Base-by-base conservation (phyloP, 352 stramenopile genomes). In the Globisporangium apiculatum region DNA sequence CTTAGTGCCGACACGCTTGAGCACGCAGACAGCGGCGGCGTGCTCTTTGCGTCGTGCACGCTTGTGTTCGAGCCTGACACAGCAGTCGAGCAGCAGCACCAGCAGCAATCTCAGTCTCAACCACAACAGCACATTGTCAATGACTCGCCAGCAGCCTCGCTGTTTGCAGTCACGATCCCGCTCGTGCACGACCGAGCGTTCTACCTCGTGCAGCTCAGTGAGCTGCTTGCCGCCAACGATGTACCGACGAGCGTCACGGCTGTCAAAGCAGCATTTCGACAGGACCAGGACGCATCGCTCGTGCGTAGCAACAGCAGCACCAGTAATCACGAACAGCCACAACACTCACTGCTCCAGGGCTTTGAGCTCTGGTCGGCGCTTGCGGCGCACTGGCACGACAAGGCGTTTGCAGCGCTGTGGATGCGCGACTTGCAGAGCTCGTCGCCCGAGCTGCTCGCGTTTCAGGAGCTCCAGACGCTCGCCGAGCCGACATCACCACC, bases 321-420 rank as follows among this genome's bases (percentile, higher is more conserved):
- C 14, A 24, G 17, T 14, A n/a, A 12, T 5, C 41, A 37, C 7
- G 11, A n/a, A 15, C 5, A 46, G 11, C 48, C 48, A 1, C 35
- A 51, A 14, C 56, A 56, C 6, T 14, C 51, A 18, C 41, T 65
- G 12, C 71, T 71, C 49, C 54, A 57, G 57, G 70, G 68, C 11
- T 68, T 68, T 4, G 72, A 72, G 43, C 72, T 71, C 59, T 84
- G 72, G 74, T 60, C 69, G 48, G 62, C 68, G 38, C 40, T 84
- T 11, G 55, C 64, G 37, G 52, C 65, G 14, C 67, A 84, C 36
- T 62, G 60, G 24, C 62, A 60, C 8, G 66, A 71, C 14, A 55
- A 58, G 24, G 50, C 60, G 17, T 81, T 81, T 45, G 64, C 64
- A 31, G n/a, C 24, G 8, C 56, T 75, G 37, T 76, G 68, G 71